These are phyloP conservation scores for Lagenidium giganteum DNA, from an alignment of 352 stramenopile genomes.

Conservation along the genomic window DNA sequence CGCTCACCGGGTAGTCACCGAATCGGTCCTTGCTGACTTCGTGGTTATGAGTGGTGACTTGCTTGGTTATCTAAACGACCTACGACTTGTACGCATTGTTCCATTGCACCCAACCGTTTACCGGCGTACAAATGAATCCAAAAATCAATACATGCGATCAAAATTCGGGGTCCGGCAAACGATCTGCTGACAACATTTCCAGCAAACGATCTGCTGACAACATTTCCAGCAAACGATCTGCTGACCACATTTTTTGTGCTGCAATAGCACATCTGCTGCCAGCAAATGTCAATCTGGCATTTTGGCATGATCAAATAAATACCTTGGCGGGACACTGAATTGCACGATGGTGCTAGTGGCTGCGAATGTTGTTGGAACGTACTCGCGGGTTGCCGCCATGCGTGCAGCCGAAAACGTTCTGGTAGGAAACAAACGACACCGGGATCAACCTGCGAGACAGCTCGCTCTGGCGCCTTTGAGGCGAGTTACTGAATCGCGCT, in stretches of 20 bases:
- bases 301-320: not conserved
- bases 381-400: constrained; percentile 2
- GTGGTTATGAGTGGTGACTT: constrained; percentile 9
- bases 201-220: no score
- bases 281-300: not conserved
- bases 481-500: no score
- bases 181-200: no score
- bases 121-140: no score
- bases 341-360: constrained; percentile 1
- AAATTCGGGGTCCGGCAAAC: no score
- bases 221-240: no score
- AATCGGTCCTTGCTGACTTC: constrained; percentile 1
- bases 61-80: constrained; percentile 11
- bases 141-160: no score
- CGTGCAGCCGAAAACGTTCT: constrained; percentile 4
- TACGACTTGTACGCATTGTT: no score
- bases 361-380: constrained; percentile 4
- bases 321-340: constrained; percentile 4
- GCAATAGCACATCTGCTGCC: no score
- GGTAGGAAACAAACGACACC: constrained; percentile 4
- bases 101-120: no score
- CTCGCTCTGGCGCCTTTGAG: no score
- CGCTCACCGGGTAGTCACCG: constrained; percentile 7
- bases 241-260: no score
- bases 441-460: constrained; percentile 7